These are phyloP conservation scores for Acanthamoeba royreba DNA, from an alignment of 208 protist species.

Conservation along the genomic window DNA sequence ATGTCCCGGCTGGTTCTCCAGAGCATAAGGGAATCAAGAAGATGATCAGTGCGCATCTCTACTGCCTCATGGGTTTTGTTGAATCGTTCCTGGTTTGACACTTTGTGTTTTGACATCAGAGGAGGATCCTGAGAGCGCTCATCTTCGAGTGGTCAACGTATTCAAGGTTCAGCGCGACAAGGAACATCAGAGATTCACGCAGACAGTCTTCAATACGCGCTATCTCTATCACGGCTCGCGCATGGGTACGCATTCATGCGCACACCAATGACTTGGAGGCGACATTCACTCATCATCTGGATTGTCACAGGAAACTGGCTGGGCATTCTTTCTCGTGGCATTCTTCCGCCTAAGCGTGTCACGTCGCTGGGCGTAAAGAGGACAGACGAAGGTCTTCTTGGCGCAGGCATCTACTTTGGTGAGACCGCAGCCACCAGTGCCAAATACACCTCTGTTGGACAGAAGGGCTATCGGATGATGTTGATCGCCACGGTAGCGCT, in stretches of 20 bases:
- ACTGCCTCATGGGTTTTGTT: neutral
- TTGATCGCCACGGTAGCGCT: constrained; percentile 59
- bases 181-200: neutral
- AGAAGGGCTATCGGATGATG: constrained; percentile 15
- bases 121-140: neutral
- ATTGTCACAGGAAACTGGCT: constrained; percentile 57
- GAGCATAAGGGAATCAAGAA: neutral
- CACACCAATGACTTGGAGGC: neutral
- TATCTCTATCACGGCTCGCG: neutral
- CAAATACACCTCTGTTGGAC: constrained; percentile 39
- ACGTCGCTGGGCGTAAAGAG: constrained; percentile 26
- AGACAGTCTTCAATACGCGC: neutral
- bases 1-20: neutral
- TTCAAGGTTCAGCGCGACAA: neutral
- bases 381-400: constrained; percentile 64
- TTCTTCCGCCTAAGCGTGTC: constrained; percentile 60
- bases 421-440: constrained; percentile 23
- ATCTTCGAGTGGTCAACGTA: neutral
- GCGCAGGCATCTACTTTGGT: constrained; percentile 71
- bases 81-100: neutral
- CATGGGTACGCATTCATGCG: neutral
- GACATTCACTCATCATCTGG: constrained; percentile 55
- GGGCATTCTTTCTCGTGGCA: constrained; percentile 62
- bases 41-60: neutral
- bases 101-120: neutral